Conservation (phyloP, 2,329 filamentous ascomycete species). For the Monosporascus sp. region DNA sequence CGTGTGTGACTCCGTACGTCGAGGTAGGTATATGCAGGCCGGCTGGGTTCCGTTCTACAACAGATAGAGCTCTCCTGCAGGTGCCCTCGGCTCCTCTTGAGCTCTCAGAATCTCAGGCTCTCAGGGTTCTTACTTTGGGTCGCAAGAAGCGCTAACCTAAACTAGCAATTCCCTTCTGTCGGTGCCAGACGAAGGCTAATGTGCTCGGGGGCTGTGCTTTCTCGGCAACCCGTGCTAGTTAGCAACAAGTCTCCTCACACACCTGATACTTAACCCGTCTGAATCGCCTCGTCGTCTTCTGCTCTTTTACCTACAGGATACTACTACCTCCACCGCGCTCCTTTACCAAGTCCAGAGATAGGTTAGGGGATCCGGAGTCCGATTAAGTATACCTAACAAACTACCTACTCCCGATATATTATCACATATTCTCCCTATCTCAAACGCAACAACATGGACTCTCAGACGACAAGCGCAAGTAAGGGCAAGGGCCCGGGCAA, state of each 20-base stretch:
- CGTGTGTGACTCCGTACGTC: neutral
- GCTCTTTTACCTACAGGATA: too few species aligned
- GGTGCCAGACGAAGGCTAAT: neutral
- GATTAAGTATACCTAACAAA: too few species aligned
- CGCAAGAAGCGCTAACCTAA: neutral
- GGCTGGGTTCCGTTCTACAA: neutral
- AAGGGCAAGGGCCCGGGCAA: slow-evolving; percentile 17
- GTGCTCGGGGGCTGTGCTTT: neutral
- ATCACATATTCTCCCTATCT: neutral
- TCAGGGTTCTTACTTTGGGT: too few species aligned
- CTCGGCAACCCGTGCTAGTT: neutral
- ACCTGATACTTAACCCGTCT: neutral
- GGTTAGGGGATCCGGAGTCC: neutral
- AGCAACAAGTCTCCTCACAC: neutral
- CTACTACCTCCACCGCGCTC: too few species aligned
- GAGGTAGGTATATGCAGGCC: neutral
- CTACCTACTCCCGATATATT: neutral
- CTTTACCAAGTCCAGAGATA: neutral
- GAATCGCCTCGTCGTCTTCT: neutral
- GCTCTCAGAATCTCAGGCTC: too few species aligned
- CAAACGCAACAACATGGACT: neutral
- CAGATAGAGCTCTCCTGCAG: neutral
- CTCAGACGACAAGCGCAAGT: neutral
- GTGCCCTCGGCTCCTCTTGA: too few species aligned
- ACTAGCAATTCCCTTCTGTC: neutral